These are phyloP conservation scores for Thymus mandschuricus DNA, from an alignment of 257 asterid species.

Conservation along the genomic window DNA sequence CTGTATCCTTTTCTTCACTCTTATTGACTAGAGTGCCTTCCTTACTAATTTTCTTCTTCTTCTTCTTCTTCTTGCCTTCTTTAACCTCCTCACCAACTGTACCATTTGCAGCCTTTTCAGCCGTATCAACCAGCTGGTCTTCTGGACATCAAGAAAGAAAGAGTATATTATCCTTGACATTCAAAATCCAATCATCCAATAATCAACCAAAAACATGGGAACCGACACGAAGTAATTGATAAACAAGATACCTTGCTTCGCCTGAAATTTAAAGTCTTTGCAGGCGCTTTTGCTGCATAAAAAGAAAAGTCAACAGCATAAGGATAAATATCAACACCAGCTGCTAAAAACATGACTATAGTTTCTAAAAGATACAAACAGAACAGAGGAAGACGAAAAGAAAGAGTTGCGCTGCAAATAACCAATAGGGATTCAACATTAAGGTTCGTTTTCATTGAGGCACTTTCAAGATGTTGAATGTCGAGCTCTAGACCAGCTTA, in stretches of 20 bases:
- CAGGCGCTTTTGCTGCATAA: constrained; percentile 48
- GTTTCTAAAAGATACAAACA: neutral
- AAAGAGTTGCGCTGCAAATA: neutral
- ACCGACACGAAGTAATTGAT: neutral
- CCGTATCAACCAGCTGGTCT: constrained; percentile 19
- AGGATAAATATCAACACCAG: constrained; percentile 28
- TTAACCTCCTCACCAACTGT: constrained; percentile 35
- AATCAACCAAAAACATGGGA: constrained; percentile 11
- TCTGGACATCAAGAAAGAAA: constrained; percentile 30
- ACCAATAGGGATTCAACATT: neutral
- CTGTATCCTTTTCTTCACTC: constrained; percentile 27
- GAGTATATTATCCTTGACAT: neutral
- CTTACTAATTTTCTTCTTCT: constrained; percentile 57
- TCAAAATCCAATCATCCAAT: constrained; percentile 1
- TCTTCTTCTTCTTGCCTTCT: constrained; percentile 51
- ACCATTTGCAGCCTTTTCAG: constrained; percentile 35
- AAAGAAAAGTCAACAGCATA: constrained; percentile 38
- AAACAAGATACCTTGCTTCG: constrained; percentile 47
- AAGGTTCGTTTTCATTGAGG: neutral
- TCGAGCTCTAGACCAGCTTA: constrained; percentile 31
- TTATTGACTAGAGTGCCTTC: constrained; percentile 27
- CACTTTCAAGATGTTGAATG: neutral
- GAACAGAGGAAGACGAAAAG: constrained; percentile 1
- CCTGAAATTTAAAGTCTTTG: constrained; percentile 30
- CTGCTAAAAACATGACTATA: neutral